phyloP scores from a whole-genome alignment of 2,329 filamentous ascomycete genomes.

The Penicillium fuscoglaucum region DNA sequence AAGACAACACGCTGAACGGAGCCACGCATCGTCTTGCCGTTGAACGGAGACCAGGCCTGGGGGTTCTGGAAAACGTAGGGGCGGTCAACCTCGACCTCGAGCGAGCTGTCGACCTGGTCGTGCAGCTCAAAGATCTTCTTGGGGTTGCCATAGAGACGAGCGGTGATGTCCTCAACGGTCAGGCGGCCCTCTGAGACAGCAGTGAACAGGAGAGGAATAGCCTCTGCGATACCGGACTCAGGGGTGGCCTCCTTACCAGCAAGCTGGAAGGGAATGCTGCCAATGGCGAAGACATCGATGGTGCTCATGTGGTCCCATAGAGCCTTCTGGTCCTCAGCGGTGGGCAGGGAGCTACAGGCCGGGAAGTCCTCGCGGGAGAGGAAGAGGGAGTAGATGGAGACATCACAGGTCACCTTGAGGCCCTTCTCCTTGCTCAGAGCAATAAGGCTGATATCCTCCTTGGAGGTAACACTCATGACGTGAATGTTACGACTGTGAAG shows the following conservation, averaged over 20 bases:
- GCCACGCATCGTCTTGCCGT: conserved; percentile 66
- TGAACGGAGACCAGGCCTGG: conserved; percentile 68
- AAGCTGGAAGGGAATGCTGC: conserved; percentile 75
- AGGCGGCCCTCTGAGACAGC: conserved; percentile 72
- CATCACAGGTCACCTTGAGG: conserved; percentile 78
- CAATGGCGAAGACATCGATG: conserved; percentile 78
- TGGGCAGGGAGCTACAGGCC: conserved; percentile 62
- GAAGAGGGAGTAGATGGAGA: conserved; percentile 77
- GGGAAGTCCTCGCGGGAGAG: conserved; percentile 70
- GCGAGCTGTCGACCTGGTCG: conserved; percentile 69
- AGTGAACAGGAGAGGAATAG: conserved; percentile 71
- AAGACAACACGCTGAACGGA: conserved; percentile 75
- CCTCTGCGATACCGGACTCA: conserved; percentile 68
- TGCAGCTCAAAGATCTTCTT: conserved; percentile 81
- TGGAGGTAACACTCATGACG: conserved; percentile 76
- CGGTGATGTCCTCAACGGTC: conserved; percentile 71
- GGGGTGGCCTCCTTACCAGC: conserved; percentile 60
- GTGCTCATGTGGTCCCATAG: conserved; percentile 71
- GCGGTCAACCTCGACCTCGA: conserved; percentile 75
- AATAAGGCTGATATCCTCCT: conserved; percentile 76
- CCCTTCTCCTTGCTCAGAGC: conserved; percentile 77
- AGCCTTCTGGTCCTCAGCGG: conserved; percentile 69
- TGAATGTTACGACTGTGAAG: conserved; percentile 77
- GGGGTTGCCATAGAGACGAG: conserved; percentile 73
- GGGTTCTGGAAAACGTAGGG: conserved; percentile 60